Evolutionary conservation across 164 flowering plant species (phyloP).

Genomic region (Vitis labrusca): DNA sequence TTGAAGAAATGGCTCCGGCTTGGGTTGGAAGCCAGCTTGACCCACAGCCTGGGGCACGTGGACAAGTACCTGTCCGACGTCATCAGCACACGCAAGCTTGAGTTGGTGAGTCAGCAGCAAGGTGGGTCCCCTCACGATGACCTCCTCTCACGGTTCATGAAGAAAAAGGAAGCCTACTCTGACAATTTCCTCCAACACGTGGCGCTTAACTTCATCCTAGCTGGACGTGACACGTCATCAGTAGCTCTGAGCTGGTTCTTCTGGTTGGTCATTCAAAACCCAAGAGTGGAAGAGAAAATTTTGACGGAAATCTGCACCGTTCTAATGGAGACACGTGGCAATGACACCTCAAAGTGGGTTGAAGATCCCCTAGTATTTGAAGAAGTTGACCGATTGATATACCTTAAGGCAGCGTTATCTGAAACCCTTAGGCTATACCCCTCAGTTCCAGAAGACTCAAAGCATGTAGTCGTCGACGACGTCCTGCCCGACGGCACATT

Average conservation of each 20-base stretch:
- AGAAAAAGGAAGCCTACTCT: conserved; percentile 27
- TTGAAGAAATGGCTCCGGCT: conserved; percentile 26
- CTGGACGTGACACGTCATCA: conserved; percentile 62
- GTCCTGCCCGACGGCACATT: conserved; percentile 28
- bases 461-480: conserved; percentile 32
- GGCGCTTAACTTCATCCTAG: conserved; percentile 67
- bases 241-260: conserved; percentile 39
- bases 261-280: conserved; percentile 26
- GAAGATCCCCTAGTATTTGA: conserved; percentile 32
- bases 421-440: conserved; percentile 45
- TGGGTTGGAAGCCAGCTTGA: conserved; percentile 25
- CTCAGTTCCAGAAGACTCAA: conserved; percentile 38
- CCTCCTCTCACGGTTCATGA: conserved; percentile 34
- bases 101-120: conserved; percentile 10
- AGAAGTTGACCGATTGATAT: conserved; percentile 31
- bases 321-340: conserved; percentile 31
- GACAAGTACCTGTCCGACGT: conserved; percentile 23
- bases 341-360: conserved; percentile 19
- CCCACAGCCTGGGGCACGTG: conserved; percentile 20
- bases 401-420: conserved; percentile 31
- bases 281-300: conserved; percentile 30
- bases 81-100: conserved; percentile 27
- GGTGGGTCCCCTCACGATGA: conserved; percentile 25
- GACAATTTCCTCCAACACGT: conserved; percentile 48
- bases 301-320: conserved; percentile 24